These are phyloP conservation scores for Lyophyllum semitale DNA, from an alignment of 768 basidiomycete genomes.

Conservation along the genomic window DNA sequence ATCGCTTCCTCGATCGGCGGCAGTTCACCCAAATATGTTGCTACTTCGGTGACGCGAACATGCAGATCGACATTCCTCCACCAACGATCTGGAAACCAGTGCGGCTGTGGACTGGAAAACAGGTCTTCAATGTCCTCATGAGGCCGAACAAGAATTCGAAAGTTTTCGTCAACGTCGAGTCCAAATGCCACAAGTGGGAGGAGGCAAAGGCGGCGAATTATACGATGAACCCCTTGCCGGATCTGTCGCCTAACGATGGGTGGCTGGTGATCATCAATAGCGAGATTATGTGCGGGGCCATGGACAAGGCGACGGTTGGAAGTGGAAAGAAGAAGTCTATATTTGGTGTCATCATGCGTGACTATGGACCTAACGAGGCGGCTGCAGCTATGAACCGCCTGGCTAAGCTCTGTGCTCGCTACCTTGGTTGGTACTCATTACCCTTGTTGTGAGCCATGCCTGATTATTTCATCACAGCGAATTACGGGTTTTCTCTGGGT, in stretches of 20 bases:
- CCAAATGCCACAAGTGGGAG: slow-evolving; percentile 89
- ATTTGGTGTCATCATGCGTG: slow-evolving; percentile 95
- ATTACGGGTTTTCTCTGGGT: slow-evolving; percentile 95
- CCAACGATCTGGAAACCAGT: slow-evolving; percentile 93
- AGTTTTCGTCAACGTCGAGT: slow-evolving; percentile 92
- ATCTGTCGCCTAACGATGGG: slow-evolving; percentile 95
- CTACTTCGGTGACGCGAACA: slow-evolving; percentile 87
- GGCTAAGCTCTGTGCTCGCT: slow-evolving; percentile 94
- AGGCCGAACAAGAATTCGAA: slow-evolving; percentile 83
- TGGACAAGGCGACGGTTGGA: slow-evolving; percentile 98
- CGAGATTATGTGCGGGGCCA: slow-evolving; percentile 98
- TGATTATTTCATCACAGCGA: slow-evolving; percentile 59
- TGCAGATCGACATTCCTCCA: slow-evolving; percentile 94
- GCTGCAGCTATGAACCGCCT: slow-evolving; percentile 94
- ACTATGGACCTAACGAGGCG: slow-evolving; percentile 95
- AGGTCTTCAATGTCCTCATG: slow-evolving; percentile 98
- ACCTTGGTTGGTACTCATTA: slow-evolving; percentile 61
- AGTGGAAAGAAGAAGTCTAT: slow-evolving; percentile 99
- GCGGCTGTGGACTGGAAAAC: slow-evolving; percentile 97
- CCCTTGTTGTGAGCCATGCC: not conserved
- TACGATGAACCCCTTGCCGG: slow-evolving; percentile 69
- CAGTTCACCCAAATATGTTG: slow-evolving; percentile 97
- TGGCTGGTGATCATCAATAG: slow-evolving; percentile 97
- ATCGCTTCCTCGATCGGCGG: slow-evolving; percentile 89
- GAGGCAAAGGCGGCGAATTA: slow-evolving; percentile 68